Conservation (phyloP, 2,329 filamentous ascomycete species). For the Ophioceras dolichostomum region DNA sequence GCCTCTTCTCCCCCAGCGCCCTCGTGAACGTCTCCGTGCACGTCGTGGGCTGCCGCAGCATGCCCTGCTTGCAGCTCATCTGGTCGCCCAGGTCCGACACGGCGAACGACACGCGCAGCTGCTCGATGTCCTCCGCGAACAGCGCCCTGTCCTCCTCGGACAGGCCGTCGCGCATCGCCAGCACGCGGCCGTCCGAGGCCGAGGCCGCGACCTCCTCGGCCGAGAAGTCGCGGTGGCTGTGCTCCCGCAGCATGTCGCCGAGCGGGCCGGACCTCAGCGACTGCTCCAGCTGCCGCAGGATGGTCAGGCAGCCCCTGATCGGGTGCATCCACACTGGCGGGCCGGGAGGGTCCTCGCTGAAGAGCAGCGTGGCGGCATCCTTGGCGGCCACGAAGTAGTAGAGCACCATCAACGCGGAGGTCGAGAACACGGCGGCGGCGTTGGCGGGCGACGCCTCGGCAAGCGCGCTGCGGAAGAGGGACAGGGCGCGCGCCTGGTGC, state of each 20-base stretch:
- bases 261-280: constrained; percentile 7
- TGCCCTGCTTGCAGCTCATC: constrained; percentile 10
- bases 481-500: constrained; percentile 11
- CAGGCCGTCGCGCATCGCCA: background rate
- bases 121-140: constrained; percentile 6
- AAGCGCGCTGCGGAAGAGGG: constrained; percentile 11
- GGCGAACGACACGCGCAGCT: constrained; percentile 10
- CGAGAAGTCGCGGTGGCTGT: background rate
- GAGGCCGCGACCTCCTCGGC: background rate
- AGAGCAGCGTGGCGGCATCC: constrained; percentile 10
- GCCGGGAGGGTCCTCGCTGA: constrained; percentile 9
- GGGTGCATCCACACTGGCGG: constrained; percentile 13
- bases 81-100: constrained; percentile 10
- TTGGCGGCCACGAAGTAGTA: constrained; percentile 12
- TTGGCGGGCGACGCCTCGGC: constrained; percentile 4
- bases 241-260: constrained; percentile 8
- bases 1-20: constrained; percentile 7
- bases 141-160: constrained; percentile 1
- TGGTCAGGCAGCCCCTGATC: constrained; percentile 10
- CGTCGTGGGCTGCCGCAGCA: constrained; percentile 9
- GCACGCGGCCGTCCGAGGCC: background rate
- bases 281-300: constrained; percentile 4
- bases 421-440: constrained; percentile 11
- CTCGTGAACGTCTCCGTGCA: constrained; percentile 7
- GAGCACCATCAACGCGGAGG: constrained; percentile 12